Percentiles rank a stretch among this genome's conserved stretches.
Conservation (phyloP, 257 asterid genomes). For the Verbascum thapsus region DNA sequence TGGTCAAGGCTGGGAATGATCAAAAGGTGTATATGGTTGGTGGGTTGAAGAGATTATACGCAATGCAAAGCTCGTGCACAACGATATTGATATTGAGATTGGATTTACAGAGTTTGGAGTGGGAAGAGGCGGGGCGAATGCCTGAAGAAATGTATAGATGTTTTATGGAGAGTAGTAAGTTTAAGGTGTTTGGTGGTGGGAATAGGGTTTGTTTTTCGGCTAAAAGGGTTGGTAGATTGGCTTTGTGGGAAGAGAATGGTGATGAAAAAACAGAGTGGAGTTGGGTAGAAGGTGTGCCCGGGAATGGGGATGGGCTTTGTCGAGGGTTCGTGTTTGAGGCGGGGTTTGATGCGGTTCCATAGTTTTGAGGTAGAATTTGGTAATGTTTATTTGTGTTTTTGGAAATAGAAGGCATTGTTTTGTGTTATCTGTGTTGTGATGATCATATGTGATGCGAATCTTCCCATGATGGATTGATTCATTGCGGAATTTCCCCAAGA, state of each 20-base stretch:
- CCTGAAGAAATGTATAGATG: conserved; percentile 78
- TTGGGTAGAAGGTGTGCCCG: conserved; percentile 84
- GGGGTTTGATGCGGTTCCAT: conserved; percentile 61
- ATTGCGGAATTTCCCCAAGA: too few relatives aligned
- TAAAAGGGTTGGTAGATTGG: conserved; percentile 80
- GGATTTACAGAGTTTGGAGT: conserved; percentile 82
- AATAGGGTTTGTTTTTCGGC: conserved; percentile 86
- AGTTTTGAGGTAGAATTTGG: conserved; percentile 27
- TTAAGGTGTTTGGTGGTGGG: conserved; percentile 95
- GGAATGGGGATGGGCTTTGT: conserved; percentile 84
- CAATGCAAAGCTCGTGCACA: conserved; percentile 74
- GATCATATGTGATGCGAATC: conserved; percentile 3
- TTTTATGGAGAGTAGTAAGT: conserved; percentile 86
- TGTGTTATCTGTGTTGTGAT: conserved; percentile 13
- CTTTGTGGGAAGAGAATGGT: conserved; percentile 76
- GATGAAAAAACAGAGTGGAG: conserved; percentile 70
- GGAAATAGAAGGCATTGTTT: conserved; percentile 10
- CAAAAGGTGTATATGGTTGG: conserved; percentile 82
- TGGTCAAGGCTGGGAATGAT: conserved; percentile 63
- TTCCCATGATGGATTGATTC: too few relatives aligned
- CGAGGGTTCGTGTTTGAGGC: conserved; percentile 87
- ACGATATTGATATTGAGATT: conserved; percentile 82
- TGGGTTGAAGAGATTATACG: conserved; percentile 72
- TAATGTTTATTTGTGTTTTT: conserved; percentile 14
- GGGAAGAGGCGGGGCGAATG: conserved; percentile 98